Evolutionary conservation across 2,329 filamentous ascomycete species (phyloP).

Genomic region (Trichoderma sp.): DNA sequence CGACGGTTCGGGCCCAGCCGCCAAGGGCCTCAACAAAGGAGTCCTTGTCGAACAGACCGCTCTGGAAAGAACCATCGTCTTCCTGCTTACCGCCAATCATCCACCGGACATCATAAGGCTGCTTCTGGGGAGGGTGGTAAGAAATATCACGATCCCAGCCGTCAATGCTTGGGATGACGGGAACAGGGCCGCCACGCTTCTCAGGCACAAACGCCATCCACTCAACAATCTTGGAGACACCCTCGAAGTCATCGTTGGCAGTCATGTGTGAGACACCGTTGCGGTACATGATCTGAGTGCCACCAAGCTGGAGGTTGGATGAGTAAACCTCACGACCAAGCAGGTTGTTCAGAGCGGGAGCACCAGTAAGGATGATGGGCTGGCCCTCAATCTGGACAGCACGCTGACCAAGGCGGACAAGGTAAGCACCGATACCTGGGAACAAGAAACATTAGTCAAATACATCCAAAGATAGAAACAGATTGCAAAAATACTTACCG

Average conservation of each 20-base stretch:
- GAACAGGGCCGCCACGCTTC: constrained; percentile 87
- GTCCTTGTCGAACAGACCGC: constrained; percentile 92
- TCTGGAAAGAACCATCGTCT: constrained; percentile 67
- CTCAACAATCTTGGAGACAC: constrained; percentile 95
- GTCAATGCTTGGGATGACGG: constrained; percentile 83
- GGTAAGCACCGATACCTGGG: constrained; percentile 90
- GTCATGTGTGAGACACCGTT: constrained; percentile 99
- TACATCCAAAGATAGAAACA: not conserved
- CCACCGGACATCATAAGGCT: constrained; percentile 89
- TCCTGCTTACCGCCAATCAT: constrained; percentile 86
- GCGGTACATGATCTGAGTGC: constrained; percentile 99
- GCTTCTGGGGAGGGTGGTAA: constrained; percentile 78
- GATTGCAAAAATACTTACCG: constrained; percentile 52
- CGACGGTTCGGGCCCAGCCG: constrained; percentile 95
- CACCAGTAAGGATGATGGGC: constrained; percentile 97
- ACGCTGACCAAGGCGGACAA: constrained; percentile 96
- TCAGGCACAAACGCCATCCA: constrained; percentile 98
- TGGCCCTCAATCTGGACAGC: constrained; percentile 98
- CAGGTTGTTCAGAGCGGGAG: constrained; percentile 95
- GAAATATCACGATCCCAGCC: constrained; percentile 89
- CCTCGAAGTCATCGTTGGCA: constrained; percentile 94
- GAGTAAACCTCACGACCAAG: constrained; percentile 98
- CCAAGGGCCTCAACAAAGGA: constrained; percentile 96
- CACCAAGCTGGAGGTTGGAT: constrained; percentile 97
- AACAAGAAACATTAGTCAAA: constrained; percentile 29